Percentiles rank a stretch among this genome's conserved stretches.
Conservation (phyloP, 345 rosid genomes). For the Aethionema arabicum region DNA sequence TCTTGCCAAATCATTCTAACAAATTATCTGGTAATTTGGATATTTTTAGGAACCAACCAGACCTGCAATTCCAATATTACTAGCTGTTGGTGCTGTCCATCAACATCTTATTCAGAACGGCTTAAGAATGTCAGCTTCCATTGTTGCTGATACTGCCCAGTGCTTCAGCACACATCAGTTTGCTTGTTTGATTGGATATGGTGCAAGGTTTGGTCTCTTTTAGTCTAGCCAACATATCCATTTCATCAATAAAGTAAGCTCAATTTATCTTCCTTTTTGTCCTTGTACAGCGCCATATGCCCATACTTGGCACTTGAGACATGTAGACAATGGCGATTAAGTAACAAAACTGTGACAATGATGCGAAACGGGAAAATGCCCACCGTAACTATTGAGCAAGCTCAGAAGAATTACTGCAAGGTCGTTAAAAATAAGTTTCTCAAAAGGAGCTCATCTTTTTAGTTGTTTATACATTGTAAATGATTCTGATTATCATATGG, state of each 20-base stretch:
- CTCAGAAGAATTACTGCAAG: conserved; percentile 88
- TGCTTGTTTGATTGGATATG: conserved; percentile 96
- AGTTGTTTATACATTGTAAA: background rate
- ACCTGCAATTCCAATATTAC: conserved; percentile 91
- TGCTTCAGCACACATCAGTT: conserved; percentile 99
- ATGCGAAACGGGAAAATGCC: conserved; percentile 98
- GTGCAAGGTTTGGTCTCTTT: conserved; percentile 76
- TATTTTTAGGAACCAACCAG: conserved; percentile 77
- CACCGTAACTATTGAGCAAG: conserved; percentile 95
- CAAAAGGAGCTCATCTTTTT: background rate
- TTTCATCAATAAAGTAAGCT: conserved; percentile 11
- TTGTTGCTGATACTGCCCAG: conserved; percentile 93
- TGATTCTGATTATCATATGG: conserved; percentile 21
- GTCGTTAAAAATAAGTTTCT: conserved; percentile 38
- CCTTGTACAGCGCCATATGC: conserved; percentile 70
- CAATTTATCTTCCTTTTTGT: background rate
- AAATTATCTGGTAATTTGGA: background rate
- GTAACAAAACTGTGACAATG: conserved; percentile 81
- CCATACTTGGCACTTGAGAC: conserved; percentile 97
- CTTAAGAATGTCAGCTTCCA: conserved; percentile 88
- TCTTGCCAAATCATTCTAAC: too few relatives aligned
- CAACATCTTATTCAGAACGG: conserved; percentile 99
- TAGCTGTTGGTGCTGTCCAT: conserved; percentile 97
- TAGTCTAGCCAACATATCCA: background rate
- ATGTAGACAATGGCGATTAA: conserved; percentile 96